Conservation (phyloP, 441 rosid species). For the Populus trichocarpa region DNA sequence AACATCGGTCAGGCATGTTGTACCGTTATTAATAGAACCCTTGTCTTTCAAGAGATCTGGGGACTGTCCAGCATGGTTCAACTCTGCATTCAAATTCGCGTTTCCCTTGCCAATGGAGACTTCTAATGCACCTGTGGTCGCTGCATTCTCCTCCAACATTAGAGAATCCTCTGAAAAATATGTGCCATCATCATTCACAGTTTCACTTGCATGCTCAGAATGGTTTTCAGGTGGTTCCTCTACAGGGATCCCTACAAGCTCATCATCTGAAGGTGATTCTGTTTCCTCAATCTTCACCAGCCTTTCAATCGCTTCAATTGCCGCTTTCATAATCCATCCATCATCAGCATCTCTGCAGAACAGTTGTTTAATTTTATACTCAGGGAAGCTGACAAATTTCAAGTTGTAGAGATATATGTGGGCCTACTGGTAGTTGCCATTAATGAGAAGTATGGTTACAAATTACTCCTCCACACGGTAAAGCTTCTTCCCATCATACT, state of each 20-base stretch:
- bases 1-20: neutral
- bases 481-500: no score
- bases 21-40: slow-evolving; percentile 4
- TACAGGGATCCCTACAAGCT: slow-evolving; percentile 4
- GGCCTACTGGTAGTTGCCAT: no score
- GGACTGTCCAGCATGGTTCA: slow-evolving; percentile 4
- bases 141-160: slow-evolving; percentile 21
- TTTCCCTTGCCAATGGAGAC: slow-evolving; percentile 5
- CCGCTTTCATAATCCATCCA: slow-evolving; percentile 39
- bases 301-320: slow-evolving; percentile 40
- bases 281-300: slow-evolving; percentile 34
- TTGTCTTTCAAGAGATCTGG: slow-evolving; percentile 2
- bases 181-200: slow-evolving; percentile 17
- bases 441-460: no score
- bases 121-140: slow-evolving; percentile 15
- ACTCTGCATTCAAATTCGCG: neutral
- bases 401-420: neutral
- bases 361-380: neutral
- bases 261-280: slow-evolving; percentile 12
- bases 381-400: neutral
- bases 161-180: slow-evolving; percentile 17
- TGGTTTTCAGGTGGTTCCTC: slow-evolving; percentile 24
- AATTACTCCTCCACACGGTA: no score
- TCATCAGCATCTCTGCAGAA: slow-evolving; percentile 31
- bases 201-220: slow-evolving; percentile 22